Base-by-base conservation (phyloP, 2,329 filamentous ascomycete genomes). In the Metarhizium guizhouense region DNA sequence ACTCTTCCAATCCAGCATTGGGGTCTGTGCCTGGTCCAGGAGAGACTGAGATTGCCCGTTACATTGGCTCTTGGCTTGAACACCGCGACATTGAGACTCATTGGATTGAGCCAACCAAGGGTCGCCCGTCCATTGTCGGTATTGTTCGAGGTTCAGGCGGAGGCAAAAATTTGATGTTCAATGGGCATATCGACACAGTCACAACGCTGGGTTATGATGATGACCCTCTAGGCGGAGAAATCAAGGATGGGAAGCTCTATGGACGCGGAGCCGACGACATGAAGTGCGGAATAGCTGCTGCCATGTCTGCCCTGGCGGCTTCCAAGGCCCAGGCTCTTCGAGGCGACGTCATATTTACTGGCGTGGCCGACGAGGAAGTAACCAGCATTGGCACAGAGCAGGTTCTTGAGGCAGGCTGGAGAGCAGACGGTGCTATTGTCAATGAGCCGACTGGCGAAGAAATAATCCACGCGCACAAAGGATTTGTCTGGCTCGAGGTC, bases 121-220 rank as follows among this genome's bases (percentile, higher is more conserved):
- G 77, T 0, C 70, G 78, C 0, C 78, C 79, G 1, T 82, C 78
- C 0, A 68, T 82, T 0, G 68, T 82, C 3, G 78, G 75, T 0
- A 65, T 80, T 1, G 66, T 73, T 1, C 71, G 72, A 3, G 79
- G 79, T 2, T 68, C 65, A 0, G 77, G 77, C 0, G 71, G 68
- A 0, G 78, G 76, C 5, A 75, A 74, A 56, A 75, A 66, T 1
- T 61, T 81, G 5, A 79, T 81, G 73, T 65, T 81, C 45, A 80
- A 81, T 29, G 77, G 78, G 0, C 78, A 81, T 56, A 70, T 76
- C 1, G 78, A 82, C 54, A 81, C 78, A 0, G 78, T 81, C 5
- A 80, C 72, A 6, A 60, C 75, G 0, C 60, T 67, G 5, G 76
- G 75, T 2, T 80, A 81, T 55, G 72, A 74, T 1, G 68, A 65